phyloP scores from a whole-genome alignment of 148 eudicot genomes.

The Pharnaceum exiguum region DNA sequence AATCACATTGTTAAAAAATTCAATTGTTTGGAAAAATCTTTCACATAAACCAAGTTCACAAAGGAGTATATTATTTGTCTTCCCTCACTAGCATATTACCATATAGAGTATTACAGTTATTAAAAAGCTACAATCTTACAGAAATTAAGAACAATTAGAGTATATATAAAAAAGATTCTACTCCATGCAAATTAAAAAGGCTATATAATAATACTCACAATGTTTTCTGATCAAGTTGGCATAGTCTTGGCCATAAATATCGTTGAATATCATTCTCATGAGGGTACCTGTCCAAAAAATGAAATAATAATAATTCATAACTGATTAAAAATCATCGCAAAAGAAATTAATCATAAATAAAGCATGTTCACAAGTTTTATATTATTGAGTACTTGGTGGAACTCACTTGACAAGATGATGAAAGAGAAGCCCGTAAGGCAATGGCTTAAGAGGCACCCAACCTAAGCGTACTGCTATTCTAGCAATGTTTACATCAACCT shows the following conservation, averaged over 20 bases:
- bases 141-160: no score
- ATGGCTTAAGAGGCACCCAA: conserved; percentile 77
- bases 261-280: conserved; percentile 37
- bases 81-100: no score
- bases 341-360: neutral
- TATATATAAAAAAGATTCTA: no score
- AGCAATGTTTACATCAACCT: conserved; percentile 85
- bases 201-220: conserved; percentile 32
- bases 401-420: conserved; percentile 59
- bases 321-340: no score
- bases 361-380: neutral
- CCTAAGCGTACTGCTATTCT: conserved; percentile 73
- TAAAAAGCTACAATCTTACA: no score
- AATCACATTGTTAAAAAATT: neutral
- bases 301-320: neutral
- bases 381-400: neutral
- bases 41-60: no score
- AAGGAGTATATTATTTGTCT: no score
- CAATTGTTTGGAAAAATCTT: no score
- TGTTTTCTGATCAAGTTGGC: conserved; percentile 28
- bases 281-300: conserved; percentile 58
- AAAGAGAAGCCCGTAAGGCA: conserved; percentile 47
- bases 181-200: no score
- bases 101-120: no score
- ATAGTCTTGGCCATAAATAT: conserved; percentile 55